Evolutionary conservation across 768 basidiomycete genomes (phyloP), one percentile per base, ranked within the genome.

Genomic region (Solioccasus polychromus): DNA sequence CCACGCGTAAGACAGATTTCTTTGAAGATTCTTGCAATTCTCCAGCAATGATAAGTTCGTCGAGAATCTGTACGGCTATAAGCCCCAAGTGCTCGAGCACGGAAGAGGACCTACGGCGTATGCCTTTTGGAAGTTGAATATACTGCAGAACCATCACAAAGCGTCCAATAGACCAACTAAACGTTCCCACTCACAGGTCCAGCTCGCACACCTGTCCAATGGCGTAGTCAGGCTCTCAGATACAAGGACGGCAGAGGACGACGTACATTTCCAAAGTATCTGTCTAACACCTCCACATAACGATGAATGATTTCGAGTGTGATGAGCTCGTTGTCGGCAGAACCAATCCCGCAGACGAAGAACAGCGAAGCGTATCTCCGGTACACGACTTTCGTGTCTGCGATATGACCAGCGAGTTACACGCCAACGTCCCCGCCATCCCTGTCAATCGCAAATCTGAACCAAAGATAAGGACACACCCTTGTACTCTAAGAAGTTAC

Each of bases 91-190:
- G 9, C 18, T 7, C 28, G 39, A 11, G 20, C n/a, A n/a, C 11
- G 47, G 39, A 34, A 14, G 23, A 35, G 17, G 15, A 30, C 72
- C 35, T 50, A 89, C 93, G 4, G 89, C 82, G 63, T 92, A 96
- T 2, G 94, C 95, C 65, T 92, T 90, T 63, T 97, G 89, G 64
- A 97, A 97, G 71, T 96, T 96, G 79, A 96, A 98, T 55, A 97
- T 95, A 42, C 91, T 93, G 30, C 36, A 40, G 39, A n/a, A 37
- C 32, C 37, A n/a, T 45, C 42, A 30, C n/a, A 17, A 30, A 37
- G 31, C 28, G 4, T 25, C 12, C 29, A 18, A n/a, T 29, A 29
- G 20, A 18, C 11, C 1, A 12, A 4, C 15, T 2, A 8, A 47
- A 42, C 7, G 35, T 24, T 9, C 18, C 36, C 15, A 55, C 82